These are phyloP conservation scores for Barbatosphaeria neglecta DNA, from an alignment of 495 filamentous ascomycete genomes.

Conservation along the genomic window DNA sequence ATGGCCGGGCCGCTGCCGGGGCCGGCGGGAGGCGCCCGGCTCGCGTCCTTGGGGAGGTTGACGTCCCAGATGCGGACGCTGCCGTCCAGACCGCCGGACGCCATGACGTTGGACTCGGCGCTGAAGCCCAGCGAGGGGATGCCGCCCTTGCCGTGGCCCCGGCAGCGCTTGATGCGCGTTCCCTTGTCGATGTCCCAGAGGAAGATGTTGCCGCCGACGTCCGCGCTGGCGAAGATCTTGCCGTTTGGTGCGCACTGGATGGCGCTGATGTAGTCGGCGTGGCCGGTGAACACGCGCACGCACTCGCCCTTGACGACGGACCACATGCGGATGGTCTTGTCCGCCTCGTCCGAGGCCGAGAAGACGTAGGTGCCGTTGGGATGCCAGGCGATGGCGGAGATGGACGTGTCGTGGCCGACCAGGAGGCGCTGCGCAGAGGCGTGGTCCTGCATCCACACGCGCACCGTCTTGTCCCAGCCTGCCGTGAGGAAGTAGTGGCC, in stretches of 20 bases:
- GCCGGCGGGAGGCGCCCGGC: conserved; percentile 19
- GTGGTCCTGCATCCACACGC: conserved; percentile 83
- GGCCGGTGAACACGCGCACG: conserved; percentile 85
- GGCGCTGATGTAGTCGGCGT: conserved; percentile 70
- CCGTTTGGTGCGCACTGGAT: conserved; percentile 78
- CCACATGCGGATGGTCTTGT: conserved; percentile 96
- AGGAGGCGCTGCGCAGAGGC: conserved; percentile 82
- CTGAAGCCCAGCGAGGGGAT: conserved; percentile 89
- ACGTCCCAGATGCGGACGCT: conserved; percentile 93
- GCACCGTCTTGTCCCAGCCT: conserved; percentile 77
- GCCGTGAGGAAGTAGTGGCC: conserved; percentile 91
- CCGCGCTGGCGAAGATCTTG: conserved; percentile 77
- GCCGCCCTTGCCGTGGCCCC: conserved; percentile 85
- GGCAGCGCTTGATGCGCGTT: conserved; percentile 75
- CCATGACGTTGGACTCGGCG: conserved; percentile 75
- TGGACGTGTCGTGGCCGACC: conserved; percentile 80
- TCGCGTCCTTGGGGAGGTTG: conserved; percentile 44
- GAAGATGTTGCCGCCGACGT: conserved; percentile 72
- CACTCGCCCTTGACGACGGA: conserved; percentile 71
- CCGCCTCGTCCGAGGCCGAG: conserved; percentile 64
- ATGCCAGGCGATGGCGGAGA: conserved; percentile 79
- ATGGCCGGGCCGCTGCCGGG: conserved; percentile 26
- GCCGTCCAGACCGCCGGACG: conserved; percentile 82
- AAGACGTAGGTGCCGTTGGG: conserved; percentile 88
- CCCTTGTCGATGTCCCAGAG: conserved; percentile 86